A percentile compares a stretch with the other conserved stretches of the same genome.
Evolutionary conservation across 139 green algal genomes (phyloP).

Genomic region (Nannochloris sp.): DNA sequence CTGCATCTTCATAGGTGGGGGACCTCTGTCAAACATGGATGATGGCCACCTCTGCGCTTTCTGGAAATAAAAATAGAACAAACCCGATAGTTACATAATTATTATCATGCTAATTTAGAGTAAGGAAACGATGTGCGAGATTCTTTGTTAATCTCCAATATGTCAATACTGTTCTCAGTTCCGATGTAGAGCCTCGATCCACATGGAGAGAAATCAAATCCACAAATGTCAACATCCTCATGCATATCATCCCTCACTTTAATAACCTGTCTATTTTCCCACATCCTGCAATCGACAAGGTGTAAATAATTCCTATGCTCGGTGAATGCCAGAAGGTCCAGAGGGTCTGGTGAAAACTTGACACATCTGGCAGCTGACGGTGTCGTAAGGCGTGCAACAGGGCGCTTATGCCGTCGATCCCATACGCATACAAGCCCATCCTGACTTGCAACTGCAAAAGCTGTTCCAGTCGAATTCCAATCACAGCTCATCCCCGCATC

Average conservation of each 20-base stretch:
- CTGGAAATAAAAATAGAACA: neutral
- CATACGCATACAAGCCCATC: constrained; percentile 40
- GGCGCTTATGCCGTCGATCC: constrained; percentile 28
- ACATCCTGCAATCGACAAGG: constrained; percentile 31
- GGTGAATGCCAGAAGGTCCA: constrained; percentile 42
- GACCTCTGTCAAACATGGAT: constrained; percentile 41
- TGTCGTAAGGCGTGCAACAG: constrained; percentile 10
- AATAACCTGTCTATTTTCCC: constrained; percentile 16
- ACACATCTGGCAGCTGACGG: constrained; percentile 30
- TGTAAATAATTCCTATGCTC: constrained; percentile 34
- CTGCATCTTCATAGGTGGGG: constrained; percentile 42
- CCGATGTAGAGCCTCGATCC: constrained; percentile 26
- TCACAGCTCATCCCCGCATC: constrained; percentile 67
- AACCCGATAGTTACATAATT: neutral
- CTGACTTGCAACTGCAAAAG: constrained; percentile 42
- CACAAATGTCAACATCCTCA: constrained; percentile 28
- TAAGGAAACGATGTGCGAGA: constrained; percentile 16
- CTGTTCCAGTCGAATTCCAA: constrained; percentile 21
- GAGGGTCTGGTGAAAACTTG: constrained; percentile 34
- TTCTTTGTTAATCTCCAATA: constrained; percentile 16
- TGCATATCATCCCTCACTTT: constrained; percentile 2
- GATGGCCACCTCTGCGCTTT: neutral
- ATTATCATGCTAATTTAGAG: neutral
- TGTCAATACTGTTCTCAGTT: constrained; percentile 18
- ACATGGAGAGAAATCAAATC: constrained; percentile 23